Percentiles rank a stretch among this genome's conserved stretches.
These are phyloP conservation scores for Apiospora pterosperma DNA, from an alignment of 2,329 filamentous ascomycete species.

Conservation along the genomic window DNA sequence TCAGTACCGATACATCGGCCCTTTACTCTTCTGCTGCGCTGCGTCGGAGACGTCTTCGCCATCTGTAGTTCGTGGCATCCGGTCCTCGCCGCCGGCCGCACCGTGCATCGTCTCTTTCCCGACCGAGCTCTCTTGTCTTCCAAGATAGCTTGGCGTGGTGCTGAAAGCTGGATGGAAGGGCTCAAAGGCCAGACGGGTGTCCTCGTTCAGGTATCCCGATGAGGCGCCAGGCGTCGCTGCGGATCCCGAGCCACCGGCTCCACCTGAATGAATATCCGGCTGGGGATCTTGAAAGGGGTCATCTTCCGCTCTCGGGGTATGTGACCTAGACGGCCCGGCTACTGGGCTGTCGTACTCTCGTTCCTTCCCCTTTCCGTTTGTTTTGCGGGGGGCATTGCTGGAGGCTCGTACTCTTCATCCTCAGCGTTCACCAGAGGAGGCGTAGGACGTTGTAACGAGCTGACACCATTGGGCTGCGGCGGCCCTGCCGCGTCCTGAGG, in stretches of 20 bases:
- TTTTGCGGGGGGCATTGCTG: conserved; percentile 21
- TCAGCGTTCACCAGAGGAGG: neutral
- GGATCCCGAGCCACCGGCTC: conserved; percentile 16
- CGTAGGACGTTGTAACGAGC: conserved; percentile 7
- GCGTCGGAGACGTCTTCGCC: conserved; percentile 10
- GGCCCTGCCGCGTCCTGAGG: conserved; percentile 2
- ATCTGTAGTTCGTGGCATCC: neutral
- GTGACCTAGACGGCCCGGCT: conserved; percentile 26
- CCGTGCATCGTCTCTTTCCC: conserved; percentile 41
- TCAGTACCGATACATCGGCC: conserved; percentile 16
- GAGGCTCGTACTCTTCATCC: conserved; percentile 20
- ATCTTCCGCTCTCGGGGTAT: conserved; percentile 23
- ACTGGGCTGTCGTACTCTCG: conserved; percentile 17
- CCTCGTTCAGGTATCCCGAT: conserved; percentile 18
- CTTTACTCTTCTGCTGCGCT: conserved; percentile 13
- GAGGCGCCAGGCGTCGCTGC: conserved; percentile 14
- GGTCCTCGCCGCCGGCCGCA: conserved; percentile 14
- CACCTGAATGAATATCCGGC: conserved; percentile 11
- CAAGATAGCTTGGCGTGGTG: conserved; percentile 30
- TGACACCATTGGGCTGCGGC: conserved; percentile 4
- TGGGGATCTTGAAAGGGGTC: conserved; percentile 34
- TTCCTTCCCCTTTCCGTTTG: conserved; percentile 30
- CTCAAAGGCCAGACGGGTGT: conserved; percentile 26
- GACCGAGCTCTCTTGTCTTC: conserved; percentile 37
- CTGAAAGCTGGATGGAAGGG: conserved; percentile 32